Base-by-base conservation (phyloP, 257 asterid genomes). In the Fraxinus pennsylvanica region DNA sequence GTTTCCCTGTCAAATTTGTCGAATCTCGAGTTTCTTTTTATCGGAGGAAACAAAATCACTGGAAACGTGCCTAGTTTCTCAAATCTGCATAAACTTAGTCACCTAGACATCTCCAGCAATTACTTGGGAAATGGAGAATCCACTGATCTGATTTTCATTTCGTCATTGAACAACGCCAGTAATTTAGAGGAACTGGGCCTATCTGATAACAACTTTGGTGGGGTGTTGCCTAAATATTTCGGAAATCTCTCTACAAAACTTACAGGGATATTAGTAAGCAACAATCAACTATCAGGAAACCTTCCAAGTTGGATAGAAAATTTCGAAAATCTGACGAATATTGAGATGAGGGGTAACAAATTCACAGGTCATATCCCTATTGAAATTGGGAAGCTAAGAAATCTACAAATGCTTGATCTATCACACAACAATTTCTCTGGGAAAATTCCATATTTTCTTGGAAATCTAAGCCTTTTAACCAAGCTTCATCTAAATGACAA, bases 1-100 rank as follows among this genome's bases (percentile, higher is more conserved):
- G 25, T 22, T 66, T 76, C 84, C 6, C n/a, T 76, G 13, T 76
- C 75, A 2, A 81, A 81, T 63, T 45, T 73, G 43, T 71, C 84
- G 35, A 76, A 76, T 12, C 74, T 81, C 9, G 52, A 30, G 10
- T 9, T 10, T 8, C 36, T 76, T 39, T 69, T 21, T 9, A 22
- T 71, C 14, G 50, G 6, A 6, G 33, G 10, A 9, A 76, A 74
- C 52, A 63, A n/a, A 21, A 76, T 81, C 27, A 59, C 65, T 4
- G 84, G 81, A 29, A 65, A 65, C 12, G 72, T 72, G 29, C 73
- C 78, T n/a, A 38, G 41, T 27, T 76, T 81, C 27, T 67, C 41
- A 30, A 78, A 78, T 1, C 2, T 76, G 65, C 13, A 69, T 19
- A 66, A 72, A 9, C 73, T 81, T 21, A 19, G 19, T 13, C 17